Evolutionary conservation across 208 protist species (phyloP), one percentile per base, ranked within the genome.

Genomic region (Wallacemonas sp.): DNA sequence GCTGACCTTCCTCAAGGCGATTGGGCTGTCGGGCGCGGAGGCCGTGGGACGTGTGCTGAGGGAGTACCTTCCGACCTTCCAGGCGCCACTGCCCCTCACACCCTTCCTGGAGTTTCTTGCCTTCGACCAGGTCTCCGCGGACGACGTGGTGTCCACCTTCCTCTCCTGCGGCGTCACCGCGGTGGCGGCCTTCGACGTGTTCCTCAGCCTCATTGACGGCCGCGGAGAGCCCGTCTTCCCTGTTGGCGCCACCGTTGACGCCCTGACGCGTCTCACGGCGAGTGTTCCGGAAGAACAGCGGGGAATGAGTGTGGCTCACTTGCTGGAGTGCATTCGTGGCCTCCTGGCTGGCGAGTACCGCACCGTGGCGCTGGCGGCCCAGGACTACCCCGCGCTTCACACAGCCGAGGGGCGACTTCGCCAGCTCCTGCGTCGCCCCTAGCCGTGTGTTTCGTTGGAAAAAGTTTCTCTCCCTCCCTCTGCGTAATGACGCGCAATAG

Each of bases 81-180:
- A 84, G 54, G 70, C 76, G 6, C 67, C 78, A 23, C 55, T 95
- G 9, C 87, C 90, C 1, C 56, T 95, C 33, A 65, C 77, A 19
- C 87, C 84, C 8, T 84, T 95, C 52, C 49, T 93, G 1, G 75
- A 81, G 47, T 90, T 92, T 61, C 68, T 92, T 27, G 75, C 75
- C 24, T 83, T 81, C 26, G 67, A 88, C 33, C 64, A 72, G 21
- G 62, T 74, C 36, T 29, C 43, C 0, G 64, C 78, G 3, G 57
- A 34, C 33, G 23, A 69, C 24, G 68, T 81, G 5, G 72, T 78
- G 2, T 67, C 39, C 14, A 39, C 81, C 34, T 65, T 95, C 12
- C 69, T 74, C 11, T 61, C 56, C 14, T 76, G 66, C 41, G 81
- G 78, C 0, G 81, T 95, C 39, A 66, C 77, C 26, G 65, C 83